Evolutionary conservation across 441 rosid species (phyloP).

Genomic region (Gossypium gossypioides): DNA sequence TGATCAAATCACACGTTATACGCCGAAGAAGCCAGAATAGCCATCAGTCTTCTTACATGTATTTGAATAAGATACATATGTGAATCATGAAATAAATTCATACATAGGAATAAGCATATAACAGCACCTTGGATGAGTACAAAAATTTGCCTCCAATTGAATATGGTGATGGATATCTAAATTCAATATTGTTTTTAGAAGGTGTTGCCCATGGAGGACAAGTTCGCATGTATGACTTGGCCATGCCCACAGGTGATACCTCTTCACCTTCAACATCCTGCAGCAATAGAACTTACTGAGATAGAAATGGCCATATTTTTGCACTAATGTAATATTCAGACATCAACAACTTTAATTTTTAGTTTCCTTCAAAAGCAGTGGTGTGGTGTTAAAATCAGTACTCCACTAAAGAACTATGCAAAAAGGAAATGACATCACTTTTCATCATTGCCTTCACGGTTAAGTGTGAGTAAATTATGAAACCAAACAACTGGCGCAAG

Average conservation of each 20-base stretch:
- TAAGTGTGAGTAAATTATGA: background rate
- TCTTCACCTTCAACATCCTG: slow-evolving; percentile 46
- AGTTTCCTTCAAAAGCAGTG: background rate
- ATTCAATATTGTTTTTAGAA: slow-evolving; percentile 27
- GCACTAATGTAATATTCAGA: background rate
- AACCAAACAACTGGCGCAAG: background rate
- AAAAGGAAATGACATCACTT: background rate
- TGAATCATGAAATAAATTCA: background rate
- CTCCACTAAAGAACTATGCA: background rate
- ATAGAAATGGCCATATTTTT: slow-evolving; percentile 3
- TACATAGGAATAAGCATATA: slow-evolving; percentile 6
- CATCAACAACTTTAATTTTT: background rate
- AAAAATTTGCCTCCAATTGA: slow-evolving; percentile 27
- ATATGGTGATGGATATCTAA: slow-evolving; percentile 34
- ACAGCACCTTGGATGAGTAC: slow-evolving; percentile 49
- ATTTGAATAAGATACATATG: background rate
- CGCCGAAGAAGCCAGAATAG: background rate
- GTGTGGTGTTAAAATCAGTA: background rate
- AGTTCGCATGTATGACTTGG: slow-evolving; percentile 70
- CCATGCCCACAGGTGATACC: slow-evolving; percentile 72
- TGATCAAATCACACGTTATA: background rate
- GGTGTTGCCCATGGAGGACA: slow-evolving; percentile 76
- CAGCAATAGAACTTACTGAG: slow-evolving; percentile 16
- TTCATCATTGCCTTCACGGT: background rate
- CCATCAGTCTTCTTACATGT: background rate